A percentile compares a stretch with the other conserved stretches of the same genome.
Evolutionary conservation across 176 grass and related monocot genomes (phyloP).

Genomic region (Ensete glaucum): DNA sequence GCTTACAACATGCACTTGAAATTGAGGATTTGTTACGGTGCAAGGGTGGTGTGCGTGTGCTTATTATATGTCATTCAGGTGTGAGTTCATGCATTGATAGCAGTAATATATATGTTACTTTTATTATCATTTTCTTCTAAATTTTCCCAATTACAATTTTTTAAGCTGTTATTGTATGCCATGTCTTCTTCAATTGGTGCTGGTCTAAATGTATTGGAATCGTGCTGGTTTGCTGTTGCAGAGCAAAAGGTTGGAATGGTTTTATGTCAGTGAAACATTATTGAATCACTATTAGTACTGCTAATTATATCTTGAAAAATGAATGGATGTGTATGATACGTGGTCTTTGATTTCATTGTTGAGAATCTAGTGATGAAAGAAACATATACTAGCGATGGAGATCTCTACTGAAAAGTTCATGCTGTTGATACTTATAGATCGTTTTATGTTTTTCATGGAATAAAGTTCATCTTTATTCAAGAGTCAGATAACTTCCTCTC

Average conservation of each 20-base stretch:
- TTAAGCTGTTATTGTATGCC: background rate
- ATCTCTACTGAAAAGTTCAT: background rate
- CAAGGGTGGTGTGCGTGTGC: slow-evolving; percentile 63
- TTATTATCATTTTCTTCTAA: slow-evolving; percentile 4
- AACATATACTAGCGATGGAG: background rate
- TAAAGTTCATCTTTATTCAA: too few species aligned
- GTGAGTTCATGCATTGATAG: slow-evolving; percentile 7
- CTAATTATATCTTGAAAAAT: background rate
- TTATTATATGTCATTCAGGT: slow-evolving; percentile 94
- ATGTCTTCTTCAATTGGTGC: background rate
- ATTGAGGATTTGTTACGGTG: slow-evolving; percentile 55
- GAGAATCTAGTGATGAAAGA: background rate
- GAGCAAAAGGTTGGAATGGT: background rate
- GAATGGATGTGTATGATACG: background rate
- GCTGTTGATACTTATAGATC: too few species aligned
- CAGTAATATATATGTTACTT: background rate
- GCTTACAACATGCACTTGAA: slow-evolving; percentile 96
- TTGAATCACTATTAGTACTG: background rate
- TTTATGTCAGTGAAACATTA: background rate
- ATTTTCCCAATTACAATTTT: slow-evolving; percentile 10
- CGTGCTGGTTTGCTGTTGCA: background rate
- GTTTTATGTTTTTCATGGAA: too few species aligned
- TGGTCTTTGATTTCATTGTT: background rate
- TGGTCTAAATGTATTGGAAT: background rate
- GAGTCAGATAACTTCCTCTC: background rate